These are phyloP conservation scores for Cladosporium sp. DNA, from an alignment of 2,329 filamentous ascomycete species.

Conservation along the genomic window DNA sequence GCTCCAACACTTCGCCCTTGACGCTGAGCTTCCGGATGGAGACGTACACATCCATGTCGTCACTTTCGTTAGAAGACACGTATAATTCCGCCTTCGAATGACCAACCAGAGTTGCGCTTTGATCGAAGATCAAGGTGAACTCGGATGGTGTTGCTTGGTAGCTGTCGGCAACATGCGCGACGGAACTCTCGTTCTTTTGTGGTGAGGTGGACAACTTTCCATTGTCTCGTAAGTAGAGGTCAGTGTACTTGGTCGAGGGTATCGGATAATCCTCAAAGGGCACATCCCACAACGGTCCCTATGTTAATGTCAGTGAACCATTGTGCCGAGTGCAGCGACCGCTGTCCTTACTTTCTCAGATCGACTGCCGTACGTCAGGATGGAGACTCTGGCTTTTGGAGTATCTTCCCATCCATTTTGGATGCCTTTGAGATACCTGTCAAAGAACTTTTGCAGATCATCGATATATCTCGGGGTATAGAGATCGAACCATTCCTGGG, in stretches of 20 bases:
- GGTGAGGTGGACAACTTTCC: conserved; percentile 12
- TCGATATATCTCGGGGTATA: conserved; percentile 35
- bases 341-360: too few species aligned
- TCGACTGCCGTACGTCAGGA: neutral
- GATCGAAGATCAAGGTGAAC: conserved; percentile 46
- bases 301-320: too few species aligned
- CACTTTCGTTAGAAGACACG: conserved; percentile 34
- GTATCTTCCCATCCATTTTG: conserved; percentile 45
- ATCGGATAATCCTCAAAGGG: conserved; percentile 17
- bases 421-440: conserved; percentile 46
- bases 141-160: neutral
- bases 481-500: conserved; percentile 51
- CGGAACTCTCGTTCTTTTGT: neutral
- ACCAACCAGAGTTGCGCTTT: conserved; percentile 47
- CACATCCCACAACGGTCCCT: too few species aligned
- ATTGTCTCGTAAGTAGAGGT: conserved; percentile 23
- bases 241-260: conserved; percentile 24
- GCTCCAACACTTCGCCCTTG: conserved; percentile 8
- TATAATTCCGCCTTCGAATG: conserved; percentile 47
- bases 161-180: too few species aligned
- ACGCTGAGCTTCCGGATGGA: conserved; percentile 22
- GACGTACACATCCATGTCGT: conserved; percentile 26
- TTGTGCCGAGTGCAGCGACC: too few species aligned
- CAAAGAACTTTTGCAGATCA: conserved; percentile 48
- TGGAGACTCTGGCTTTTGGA: neutral